Conservation (phyloP, 148 eudicot genomes). For the Rhododendron griersonianum region DNA sequence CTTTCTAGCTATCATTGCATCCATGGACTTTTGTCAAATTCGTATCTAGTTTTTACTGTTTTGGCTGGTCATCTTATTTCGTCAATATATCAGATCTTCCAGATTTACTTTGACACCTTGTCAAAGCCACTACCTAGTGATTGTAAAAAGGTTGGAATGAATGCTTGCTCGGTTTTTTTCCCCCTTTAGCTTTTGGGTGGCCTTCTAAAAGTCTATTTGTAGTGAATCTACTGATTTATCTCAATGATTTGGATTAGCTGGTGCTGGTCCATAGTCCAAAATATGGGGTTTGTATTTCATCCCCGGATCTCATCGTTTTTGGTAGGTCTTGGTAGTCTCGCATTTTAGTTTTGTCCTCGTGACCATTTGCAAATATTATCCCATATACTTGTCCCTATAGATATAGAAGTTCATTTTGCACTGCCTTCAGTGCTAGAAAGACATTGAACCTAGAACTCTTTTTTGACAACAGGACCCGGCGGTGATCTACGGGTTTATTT, state of each 20-base stretch:
- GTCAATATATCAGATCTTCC: background rate
- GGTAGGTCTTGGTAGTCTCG: background rate
- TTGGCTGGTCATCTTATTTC: background rate
- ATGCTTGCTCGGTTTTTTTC: no score
- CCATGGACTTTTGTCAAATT: background rate
- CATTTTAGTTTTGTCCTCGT: background rate
- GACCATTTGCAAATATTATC: background rate
- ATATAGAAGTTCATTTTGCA: background rate
- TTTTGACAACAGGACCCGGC: conserved; percentile 41
- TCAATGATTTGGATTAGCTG: background rate
- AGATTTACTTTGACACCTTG: background rate
- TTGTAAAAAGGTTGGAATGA: background rate
- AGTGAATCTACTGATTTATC: no score
- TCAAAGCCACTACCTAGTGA: background rate
- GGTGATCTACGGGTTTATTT: conserved; percentile 67
- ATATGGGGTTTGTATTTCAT: background rate
- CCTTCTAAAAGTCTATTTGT: background rate
- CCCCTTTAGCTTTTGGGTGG: background rate
- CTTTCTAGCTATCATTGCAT: background rate
- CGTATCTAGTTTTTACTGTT: background rate
- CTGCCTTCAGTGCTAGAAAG: background rate
- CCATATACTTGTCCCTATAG: background rate
- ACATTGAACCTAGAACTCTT: background rate
- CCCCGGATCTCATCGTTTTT: background rate
- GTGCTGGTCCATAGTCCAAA: background rate